These are phyloP conservation scores for Petunia secreta DNA, from an alignment of 257 asterid genomes.

Conservation along the genomic window DNA sequence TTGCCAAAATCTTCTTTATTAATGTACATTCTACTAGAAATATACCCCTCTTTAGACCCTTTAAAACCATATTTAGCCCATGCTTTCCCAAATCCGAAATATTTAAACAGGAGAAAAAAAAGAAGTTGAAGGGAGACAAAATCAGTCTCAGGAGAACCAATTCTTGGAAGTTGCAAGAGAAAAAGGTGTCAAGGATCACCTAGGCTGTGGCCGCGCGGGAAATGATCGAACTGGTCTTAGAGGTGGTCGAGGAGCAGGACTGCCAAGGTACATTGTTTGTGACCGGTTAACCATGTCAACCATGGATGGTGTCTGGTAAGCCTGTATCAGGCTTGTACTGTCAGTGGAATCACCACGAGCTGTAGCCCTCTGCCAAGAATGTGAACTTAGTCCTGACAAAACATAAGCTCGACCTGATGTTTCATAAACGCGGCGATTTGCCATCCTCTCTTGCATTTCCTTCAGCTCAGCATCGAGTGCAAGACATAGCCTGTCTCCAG, in stretches of 20 bases:
- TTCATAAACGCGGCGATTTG: constrained; percentile 64
- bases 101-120: constrained; percentile 4
- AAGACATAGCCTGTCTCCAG: constrained; percentile 62
- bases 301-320: constrained; percentile 94
- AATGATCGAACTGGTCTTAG: constrained; percentile 52
- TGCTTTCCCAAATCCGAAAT: constrained; percentile 11
- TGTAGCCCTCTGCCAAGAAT: constrained; percentile 96
- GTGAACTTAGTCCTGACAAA: constrained; percentile 92
- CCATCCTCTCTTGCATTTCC: constrained; percentile 95
- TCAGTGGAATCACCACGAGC: constrained; percentile 86
- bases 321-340: constrained; percentile 60
- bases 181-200: constrained; percentile 45
- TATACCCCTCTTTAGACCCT: constrained; percentile 35
- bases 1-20: constrained; percentile 27
- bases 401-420: constrained; percentile 89
- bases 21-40: constrained; percentile 56
- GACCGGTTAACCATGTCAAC: constrained; percentile 86
- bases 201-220: constrained; percentile 46
- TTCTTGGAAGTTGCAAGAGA: not conserved
- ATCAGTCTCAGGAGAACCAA: constrained; percentile 22
- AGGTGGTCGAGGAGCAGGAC: constrained; percentile 45
- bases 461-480: constrained; percentile 67
- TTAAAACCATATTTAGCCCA: not conserved
- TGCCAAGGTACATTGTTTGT: constrained; percentile 61
- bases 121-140: not conserved